Percentiles rank a stretch among this genome's conserved stretches.
These are phyloP conservation scores for Suillus decipiens DNA, from an alignment of 768 basidiomycete species.

Conservation along the genomic window DNA sequence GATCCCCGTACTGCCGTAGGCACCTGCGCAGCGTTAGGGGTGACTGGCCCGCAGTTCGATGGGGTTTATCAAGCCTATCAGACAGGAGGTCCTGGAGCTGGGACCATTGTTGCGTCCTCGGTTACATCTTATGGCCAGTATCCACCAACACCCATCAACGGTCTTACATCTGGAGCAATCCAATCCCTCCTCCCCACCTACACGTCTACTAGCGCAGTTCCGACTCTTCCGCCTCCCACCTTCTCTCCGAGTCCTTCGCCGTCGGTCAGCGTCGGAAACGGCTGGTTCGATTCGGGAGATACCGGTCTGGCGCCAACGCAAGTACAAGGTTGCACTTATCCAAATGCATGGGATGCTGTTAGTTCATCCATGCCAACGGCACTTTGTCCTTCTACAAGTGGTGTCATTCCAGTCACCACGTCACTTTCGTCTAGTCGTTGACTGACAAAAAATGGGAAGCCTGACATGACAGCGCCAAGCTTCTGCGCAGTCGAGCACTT, in stretches of 20 bases:
- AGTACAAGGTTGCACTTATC: constrained; percentile 66
- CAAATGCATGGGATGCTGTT: constrained; percentile 62
- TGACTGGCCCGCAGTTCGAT: constrained; percentile 44
- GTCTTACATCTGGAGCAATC: constrained; percentile 39
- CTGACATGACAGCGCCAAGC: neutral
- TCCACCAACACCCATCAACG: constrained; percentile 55
- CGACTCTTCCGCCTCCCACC: constrained; percentile 57
- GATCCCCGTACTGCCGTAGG: constrained; percentile 73
- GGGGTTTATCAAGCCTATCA: constrained; percentile 63
- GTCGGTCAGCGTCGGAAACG: constrained; percentile 47
- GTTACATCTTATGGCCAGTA: constrained; percentile 47
- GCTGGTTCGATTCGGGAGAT: constrained; percentile 60
- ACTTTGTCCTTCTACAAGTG: constrained; percentile 34
- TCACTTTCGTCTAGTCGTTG: neutral
- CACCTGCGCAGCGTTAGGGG: constrained; percentile 59
- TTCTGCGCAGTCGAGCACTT: neutral
- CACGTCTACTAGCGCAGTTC: constrained; percentile 58
- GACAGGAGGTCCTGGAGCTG: constrained; percentile 64
- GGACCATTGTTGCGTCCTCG: constrained; percentile 45
- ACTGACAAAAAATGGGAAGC: neutral
- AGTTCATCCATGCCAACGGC: constrained; percentile 48
- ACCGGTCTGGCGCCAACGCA: constrained; percentile 55
- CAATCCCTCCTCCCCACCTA: constrained; percentile 56
- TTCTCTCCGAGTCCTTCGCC: constrained; percentile 43
- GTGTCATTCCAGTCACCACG: neutral